A percentile compares a stretch with the other conserved stretches of the same genome.
These are phyloP conservation scores for Saccharomycopsis hybrid DNA, from an alignment of 1,139 yeast genomes.

Conservation along the genomic window DNA sequence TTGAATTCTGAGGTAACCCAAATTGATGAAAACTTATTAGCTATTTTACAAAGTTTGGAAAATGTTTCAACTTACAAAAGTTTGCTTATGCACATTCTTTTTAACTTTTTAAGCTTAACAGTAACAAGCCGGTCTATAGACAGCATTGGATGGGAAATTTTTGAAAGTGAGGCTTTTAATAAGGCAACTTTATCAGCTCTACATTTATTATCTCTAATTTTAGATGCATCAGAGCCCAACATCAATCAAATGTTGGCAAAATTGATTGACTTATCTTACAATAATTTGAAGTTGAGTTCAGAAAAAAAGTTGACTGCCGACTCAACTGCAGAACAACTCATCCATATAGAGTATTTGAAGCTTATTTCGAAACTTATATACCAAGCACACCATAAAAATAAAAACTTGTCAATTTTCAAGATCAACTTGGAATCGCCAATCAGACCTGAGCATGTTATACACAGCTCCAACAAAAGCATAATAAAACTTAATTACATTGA, in stretches of 20 bases:
- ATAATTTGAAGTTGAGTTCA: conserved; percentile 24
- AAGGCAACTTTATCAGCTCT: conserved; percentile 32
- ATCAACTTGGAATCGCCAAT: conserved; percentile 13
- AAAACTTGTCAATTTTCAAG: conserved; percentile 5
- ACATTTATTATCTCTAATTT: conserved; percentile 37
- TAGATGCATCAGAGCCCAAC: conserved; percentile 52
- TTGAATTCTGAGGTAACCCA: conserved; percentile 53
- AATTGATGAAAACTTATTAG: conserved; percentile 33
- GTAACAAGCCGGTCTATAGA: conserved; percentile 19
- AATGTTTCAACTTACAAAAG: conserved; percentile 56
- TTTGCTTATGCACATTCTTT: conserved; percentile 41
- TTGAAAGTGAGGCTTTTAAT: conserved; percentile 30
- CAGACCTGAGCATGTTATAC: not conserved
- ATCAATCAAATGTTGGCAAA: conserved; percentile 36
- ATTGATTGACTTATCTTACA: conserved; percentile 30
- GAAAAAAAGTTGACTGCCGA: not conserved
- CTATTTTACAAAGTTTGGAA: conserved; percentile 26
- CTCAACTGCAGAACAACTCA: conserved; percentile 4
- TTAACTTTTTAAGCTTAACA: conserved; percentile 36
- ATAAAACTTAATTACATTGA: conserved; percentile 13
- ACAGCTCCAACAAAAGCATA: too few relatives aligned
- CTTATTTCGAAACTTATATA: conserved; percentile 11
- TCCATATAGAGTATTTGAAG: conserved; percentile 5
- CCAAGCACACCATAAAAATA: conserved; percentile 16
- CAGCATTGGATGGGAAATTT: conserved; percentile 24